A percentile compares a stretch with the other conserved stretches of the same genome.
Evolutionary conservation across 164 flowering plant genomes (phyloP).

Genomic region (Berberis vulgaris): DNA sequence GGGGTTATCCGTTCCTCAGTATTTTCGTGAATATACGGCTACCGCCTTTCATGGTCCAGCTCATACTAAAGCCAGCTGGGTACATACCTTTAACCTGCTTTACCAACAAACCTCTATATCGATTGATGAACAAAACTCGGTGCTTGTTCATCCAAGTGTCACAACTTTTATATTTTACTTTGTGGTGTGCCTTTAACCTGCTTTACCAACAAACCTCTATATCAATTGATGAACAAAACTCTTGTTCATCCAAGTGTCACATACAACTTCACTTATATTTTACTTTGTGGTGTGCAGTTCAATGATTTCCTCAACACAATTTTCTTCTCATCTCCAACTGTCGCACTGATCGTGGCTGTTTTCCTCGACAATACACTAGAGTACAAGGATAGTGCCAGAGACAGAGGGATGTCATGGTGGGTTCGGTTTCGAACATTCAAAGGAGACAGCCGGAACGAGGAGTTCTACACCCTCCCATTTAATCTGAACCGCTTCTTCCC

Average conservation of each 20-base stretch:
- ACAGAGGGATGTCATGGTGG: slow-evolving; percentile 99
- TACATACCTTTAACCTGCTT: slow-evolving; percentile 20
- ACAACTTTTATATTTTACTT: background rate
- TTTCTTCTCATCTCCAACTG: slow-evolving; percentile 92
- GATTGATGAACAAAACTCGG: background rate
- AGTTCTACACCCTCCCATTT: slow-evolving; percentile 95
- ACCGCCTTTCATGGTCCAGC: slow-evolving; percentile 82
- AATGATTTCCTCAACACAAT: slow-evolving; percentile 73
- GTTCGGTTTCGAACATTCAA: slow-evolving; percentile 75
- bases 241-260: background rate
- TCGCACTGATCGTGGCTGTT: slow-evolving; percentile 74
- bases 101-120: background rate
- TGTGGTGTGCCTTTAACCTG: slow-evolving; percentile 38
- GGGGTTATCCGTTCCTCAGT: slow-evolving; percentile 86
- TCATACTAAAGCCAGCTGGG: slow-evolving; percentile 92
- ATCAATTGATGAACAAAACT: background rate
- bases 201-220: slow-evolving; percentile 35
- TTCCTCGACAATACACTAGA: slow-evolving; percentile 93
- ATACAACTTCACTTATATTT: background rate
- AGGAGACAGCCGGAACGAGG: slow-evolving; percentile 91
- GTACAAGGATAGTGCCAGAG: slow-evolving; percentile 69
- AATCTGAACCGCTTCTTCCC: slow-evolving; percentile 96
- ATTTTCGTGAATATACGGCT: slow-evolving; percentile 72
- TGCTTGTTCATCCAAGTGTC: background rate
- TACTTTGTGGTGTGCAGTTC: slow-evolving; percentile 29